Evolutionary conservation across 2,329 filamentous ascomycete genomes (phyloP).

Genomic region (Ascochyta pisi): DNA sequence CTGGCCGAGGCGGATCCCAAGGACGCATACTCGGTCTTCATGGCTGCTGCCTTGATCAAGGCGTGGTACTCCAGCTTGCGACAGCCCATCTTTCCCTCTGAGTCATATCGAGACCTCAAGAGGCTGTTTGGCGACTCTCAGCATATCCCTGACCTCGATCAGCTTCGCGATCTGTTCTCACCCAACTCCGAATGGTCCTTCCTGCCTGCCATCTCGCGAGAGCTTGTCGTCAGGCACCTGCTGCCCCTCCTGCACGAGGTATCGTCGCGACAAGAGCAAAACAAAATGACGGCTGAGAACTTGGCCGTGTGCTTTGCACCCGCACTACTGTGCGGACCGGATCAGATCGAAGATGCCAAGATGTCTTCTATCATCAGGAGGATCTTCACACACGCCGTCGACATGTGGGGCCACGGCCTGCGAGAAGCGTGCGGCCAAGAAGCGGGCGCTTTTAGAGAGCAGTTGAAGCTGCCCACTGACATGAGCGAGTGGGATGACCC

Average conservation of each 20-base stretch:
- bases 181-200: constrained; percentile 56
- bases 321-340: constrained; percentile 58
- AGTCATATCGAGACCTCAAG: constrained; percentile 57
- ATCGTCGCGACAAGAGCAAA: constrained; percentile 54
- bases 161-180: constrained; percentile 55
- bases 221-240: constrained; percentile 59
- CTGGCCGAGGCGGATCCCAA: constrained; percentile 55
- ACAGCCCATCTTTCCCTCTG: constrained; percentile 59
- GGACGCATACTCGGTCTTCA: constrained; percentile 61
- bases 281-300: constrained; percentile 63
- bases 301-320: constrained; percentile 63
- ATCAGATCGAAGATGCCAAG: constrained; percentile 63
- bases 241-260: constrained; percentile 60
- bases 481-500: constrained; percentile 58
- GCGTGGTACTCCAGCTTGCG: constrained; percentile 62
- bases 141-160: constrained; percentile 50
- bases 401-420: constrained; percentile 54
- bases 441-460: constrained; percentile 45
- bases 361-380: constrained; percentile 60
- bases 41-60: constrained; percentile 62
- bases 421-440: constrained; percentile 52
- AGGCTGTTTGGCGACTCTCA: constrained; percentile 51
- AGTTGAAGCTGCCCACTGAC: constrained; percentile 51
- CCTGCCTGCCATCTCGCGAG: constrained; percentile 54
- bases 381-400: constrained; percentile 57